A percentile compares a stretch with the other conserved stretches of the same genome.
Conservation (phyloP, 176 grass and related monocot species). For the Triticum turgidum region DNA sequence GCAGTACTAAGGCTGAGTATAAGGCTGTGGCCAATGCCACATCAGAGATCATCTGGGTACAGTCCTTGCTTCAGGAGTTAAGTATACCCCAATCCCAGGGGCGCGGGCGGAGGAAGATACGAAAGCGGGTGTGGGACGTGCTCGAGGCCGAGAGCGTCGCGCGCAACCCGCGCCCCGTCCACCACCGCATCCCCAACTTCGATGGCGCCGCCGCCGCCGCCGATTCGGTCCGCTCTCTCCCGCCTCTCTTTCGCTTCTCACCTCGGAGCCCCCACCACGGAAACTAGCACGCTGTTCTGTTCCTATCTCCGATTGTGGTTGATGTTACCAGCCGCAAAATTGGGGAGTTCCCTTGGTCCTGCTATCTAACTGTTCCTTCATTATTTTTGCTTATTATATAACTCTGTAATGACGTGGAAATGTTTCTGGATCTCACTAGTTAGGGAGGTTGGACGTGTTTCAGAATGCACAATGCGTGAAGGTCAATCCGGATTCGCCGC, state of each 20-base stretch:
- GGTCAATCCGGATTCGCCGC: conserved; percentile 87
- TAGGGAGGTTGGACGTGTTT: conserved; percentile 65
- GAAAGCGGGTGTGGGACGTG: conserved; percentile 74
- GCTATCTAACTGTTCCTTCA: not conserved
- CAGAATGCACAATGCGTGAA: conserved; percentile 67
- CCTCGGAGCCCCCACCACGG: not conserved
- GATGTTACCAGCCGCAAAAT: not conserved
- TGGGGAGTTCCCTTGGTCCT: not conserved
- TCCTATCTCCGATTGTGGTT: not conserved
- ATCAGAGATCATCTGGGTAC: no score
- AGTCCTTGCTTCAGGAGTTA: no score
- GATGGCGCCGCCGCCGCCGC: conserved; percentile 60
- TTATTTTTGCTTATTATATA: not conserved
- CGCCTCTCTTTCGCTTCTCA: not conserved
- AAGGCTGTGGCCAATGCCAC: no score
- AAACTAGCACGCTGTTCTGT: not conserved
- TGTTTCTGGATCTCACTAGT: conserved; percentile 31
- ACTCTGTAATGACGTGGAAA: not conserved
- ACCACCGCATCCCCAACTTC: conserved; percentile 98
- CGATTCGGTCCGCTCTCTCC: conserved; percentile 35
- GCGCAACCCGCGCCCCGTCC: conserved; percentile 77
- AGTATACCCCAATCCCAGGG: conserved; percentile 17
- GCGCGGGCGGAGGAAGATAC: conserved; percentile 52
- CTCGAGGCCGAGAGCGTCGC: conserved; percentile 72
- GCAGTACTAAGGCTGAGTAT: no score